These are phyloP conservation scores for Tolypocladium tropicale DNA, from an alignment of 2,329 filamentous ascomycete genomes.

Conservation along the genomic window DNA sequence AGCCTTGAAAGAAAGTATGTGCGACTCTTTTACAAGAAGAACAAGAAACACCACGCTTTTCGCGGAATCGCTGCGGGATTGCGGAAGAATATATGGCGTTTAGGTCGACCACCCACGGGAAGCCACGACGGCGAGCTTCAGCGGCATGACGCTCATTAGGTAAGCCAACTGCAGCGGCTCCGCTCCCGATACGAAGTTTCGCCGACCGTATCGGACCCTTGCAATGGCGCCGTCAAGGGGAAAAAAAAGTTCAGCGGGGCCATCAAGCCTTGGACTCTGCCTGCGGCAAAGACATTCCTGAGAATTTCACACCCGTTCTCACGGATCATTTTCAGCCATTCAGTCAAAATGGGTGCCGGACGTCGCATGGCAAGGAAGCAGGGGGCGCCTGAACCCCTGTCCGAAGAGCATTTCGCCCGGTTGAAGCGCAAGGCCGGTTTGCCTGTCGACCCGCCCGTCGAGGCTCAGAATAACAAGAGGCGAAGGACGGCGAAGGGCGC, in stretches of 20 bases:
- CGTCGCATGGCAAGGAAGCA: slow-evolving; percentile 88
- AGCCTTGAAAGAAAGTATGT: not conserved
- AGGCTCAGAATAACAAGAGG: slow-evolving; percentile 25
- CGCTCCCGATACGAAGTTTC: slow-evolving; percentile 19
- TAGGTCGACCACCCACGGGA: not conserved
- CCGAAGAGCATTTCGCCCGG: slow-evolving; percentile 68
- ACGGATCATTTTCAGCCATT: slow-evolving; percentile 5
- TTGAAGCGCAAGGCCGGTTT: slow-evolving; percentile 76
- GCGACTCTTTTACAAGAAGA: not conserved
- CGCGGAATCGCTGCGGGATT: not conserved
- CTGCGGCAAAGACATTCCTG: not conserved
- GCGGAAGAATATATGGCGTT: not conserved
- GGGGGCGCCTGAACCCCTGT: slow-evolving; percentile 72
- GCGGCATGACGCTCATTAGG: not conserved
- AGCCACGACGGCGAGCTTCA: not conserved
- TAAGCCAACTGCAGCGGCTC: not conserved
- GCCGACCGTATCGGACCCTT: slow-evolving; percentile 21
- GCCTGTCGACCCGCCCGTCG: slow-evolving; percentile 47
- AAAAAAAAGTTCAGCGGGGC: slow-evolving; percentile 32
- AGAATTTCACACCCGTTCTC: not conserved
- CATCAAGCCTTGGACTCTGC: slow-evolving; percentile 6
- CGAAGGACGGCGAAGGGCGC: slow-evolving; percentile 10
- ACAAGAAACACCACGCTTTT: not conserved
- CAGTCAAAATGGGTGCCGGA: slow-evolving; percentile 67
- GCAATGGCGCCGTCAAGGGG: slow-evolving; percentile 11